Evolutionary conservation across 768 basidiomycete species (phyloP).

Genomic region (Boletus tylopilopsis): DNA sequence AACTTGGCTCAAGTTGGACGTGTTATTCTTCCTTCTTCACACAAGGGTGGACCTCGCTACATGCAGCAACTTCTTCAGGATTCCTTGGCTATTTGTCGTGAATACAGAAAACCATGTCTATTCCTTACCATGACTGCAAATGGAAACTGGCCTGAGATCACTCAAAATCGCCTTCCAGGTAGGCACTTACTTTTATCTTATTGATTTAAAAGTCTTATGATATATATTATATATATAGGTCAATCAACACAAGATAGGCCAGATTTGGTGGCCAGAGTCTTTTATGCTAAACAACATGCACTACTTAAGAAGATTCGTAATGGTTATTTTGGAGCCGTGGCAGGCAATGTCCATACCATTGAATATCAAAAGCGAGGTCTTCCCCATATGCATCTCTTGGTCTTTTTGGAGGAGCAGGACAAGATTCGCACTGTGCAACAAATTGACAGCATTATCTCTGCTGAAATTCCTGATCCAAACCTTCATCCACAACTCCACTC

Average conservation of each 20-base stretch:
- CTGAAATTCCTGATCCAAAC: neutral
- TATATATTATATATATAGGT: slow-evolving; percentile 2
- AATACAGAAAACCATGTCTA: slow-evolving; percentile 37
- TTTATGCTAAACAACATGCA: slow-evolving; percentile 39
- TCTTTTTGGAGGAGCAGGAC: neutral
- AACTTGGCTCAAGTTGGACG: slow-evolving; percentile 32
- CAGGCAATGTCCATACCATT: slow-evolving; percentile 47
- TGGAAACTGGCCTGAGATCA: slow-evolving; percentile 47
- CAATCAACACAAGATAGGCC: slow-evolving; percentile 42
- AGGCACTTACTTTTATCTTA: neutral
- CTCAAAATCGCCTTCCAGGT: slow-evolving; percentile 33
- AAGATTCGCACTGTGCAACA: neutral
- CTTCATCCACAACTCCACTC: neutral
- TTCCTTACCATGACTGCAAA: slow-evolving; percentile 55
- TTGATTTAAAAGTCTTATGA: neutral
- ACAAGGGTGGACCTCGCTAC: slow-evolving; percentile 38
- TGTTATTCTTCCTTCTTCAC: slow-evolving; percentile 38
- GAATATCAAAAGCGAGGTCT: slow-evolving; percentile 26
- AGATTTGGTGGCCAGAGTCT: slow-evolving; percentile 45
- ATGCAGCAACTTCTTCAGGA: slow-evolving; percentile 46
- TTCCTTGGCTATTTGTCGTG: slow-evolving; percentile 40
- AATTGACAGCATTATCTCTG: neutral
- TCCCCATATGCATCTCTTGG: neutral
- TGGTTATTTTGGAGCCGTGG: slow-evolving; percentile 39
- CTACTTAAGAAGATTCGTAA: slow-evolving; percentile 35